Evolutionary conservation across 371 early-diverging fungal species (phyloP).

Genomic region (Rhizopus sp.): DNA sequence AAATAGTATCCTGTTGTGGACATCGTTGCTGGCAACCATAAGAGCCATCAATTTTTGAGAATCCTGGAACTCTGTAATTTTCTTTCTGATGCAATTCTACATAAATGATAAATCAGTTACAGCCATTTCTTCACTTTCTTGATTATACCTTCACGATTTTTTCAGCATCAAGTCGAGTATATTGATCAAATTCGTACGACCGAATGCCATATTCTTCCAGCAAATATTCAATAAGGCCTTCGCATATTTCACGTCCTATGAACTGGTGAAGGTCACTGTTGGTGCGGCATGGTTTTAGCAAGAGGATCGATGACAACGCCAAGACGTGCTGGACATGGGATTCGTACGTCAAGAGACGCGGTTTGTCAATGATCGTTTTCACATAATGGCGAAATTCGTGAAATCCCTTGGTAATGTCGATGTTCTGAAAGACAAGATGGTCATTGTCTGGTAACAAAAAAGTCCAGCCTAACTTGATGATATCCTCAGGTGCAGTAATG

Average conservation of each 20-base stretch:
- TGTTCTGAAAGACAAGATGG: constrained; percentile 14
- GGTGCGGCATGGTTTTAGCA: constrained; percentile 13
- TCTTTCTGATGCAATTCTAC: constrained; percentile 15
- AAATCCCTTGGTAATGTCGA: constrained; percentile 12
- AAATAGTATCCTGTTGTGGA: constrained; percentile 11
- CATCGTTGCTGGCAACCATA: constrained; percentile 15
- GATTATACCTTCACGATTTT: constrained; percentile 13
- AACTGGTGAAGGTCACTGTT: constrained; percentile 13
- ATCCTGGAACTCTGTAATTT: constrained; percentile 12
- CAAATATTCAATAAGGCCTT: constrained; percentile 9
- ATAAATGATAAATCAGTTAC: constrained; percentile 11
- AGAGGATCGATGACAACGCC: constrained; percentile 17
- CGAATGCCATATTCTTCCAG: constrained; percentile 8
- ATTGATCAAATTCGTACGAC: constrained; percentile 10
- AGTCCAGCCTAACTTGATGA: constrained; percentile 13
- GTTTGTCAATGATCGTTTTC: constrained; percentile 12
- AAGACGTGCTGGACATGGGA: constrained; percentile 14
- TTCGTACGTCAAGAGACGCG: constrained; percentile 10
- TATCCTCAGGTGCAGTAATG: constrained; percentile 12
- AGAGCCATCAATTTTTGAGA: constrained; percentile 16
- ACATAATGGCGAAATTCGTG: constrained; percentile 12
- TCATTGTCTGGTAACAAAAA: constrained; percentile 13
- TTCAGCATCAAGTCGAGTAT: constrained; percentile 12
- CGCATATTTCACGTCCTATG: constrained; percentile 10
- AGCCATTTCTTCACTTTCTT: constrained; percentile 13